These are phyloP conservation scores for Lachnellula subtilissima DNA, from an alignment of 2,329 filamentous ascomycete genomes.

Conservation along the genomic window DNA sequence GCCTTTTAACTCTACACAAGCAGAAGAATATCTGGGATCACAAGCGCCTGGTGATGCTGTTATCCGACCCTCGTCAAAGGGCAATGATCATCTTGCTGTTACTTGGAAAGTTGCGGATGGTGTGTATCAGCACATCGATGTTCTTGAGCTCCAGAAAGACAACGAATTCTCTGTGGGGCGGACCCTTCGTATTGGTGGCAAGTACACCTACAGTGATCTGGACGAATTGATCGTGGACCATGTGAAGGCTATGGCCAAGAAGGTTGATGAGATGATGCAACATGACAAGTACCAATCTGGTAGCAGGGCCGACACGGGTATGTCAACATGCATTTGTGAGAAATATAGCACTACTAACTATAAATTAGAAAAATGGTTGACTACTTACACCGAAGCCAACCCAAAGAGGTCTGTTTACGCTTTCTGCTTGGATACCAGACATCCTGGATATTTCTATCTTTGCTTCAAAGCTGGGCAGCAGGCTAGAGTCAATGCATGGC, in stretches of 20 bases:
- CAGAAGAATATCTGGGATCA: constrained; percentile 86
- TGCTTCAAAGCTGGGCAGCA: constrained; percentile 89
- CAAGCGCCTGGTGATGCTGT: constrained; percentile 86
- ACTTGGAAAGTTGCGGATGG: constrained; percentile 98
- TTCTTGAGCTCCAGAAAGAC: constrained; percentile 93
- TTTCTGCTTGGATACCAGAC: constrained; percentile 89
- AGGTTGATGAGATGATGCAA: constrained; percentile 92
- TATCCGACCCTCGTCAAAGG: constrained; percentile 91
- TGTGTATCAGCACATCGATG: constrained; percentile 97
- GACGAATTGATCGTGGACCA: constrained; percentile 97
- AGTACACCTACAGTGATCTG: constrained; percentile 89
- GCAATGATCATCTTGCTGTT: constrained; percentile 88
- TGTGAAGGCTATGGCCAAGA: constrained; percentile 94
- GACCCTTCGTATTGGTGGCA: constrained; percentile 77
- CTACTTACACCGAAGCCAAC: constrained; percentile 93
- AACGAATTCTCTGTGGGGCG: constrained; percentile 93
- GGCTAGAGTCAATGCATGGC: constrained; percentile 71
- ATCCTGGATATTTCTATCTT: constrained; percentile 90
- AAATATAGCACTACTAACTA: constrained; percentile 12
- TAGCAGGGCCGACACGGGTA: constrained; percentile 78
- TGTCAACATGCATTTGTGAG: constrained; percentile 34
- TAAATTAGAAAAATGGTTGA: constrained; percentile 80
- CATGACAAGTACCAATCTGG: constrained; percentile 90
- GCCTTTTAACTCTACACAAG: constrained; percentile 86
- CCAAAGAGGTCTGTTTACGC: constrained; percentile 89